phyloP scores from a whole-genome alignment of 768 basidiomycete genomes.

The Sarcodon sp. region DNA sequence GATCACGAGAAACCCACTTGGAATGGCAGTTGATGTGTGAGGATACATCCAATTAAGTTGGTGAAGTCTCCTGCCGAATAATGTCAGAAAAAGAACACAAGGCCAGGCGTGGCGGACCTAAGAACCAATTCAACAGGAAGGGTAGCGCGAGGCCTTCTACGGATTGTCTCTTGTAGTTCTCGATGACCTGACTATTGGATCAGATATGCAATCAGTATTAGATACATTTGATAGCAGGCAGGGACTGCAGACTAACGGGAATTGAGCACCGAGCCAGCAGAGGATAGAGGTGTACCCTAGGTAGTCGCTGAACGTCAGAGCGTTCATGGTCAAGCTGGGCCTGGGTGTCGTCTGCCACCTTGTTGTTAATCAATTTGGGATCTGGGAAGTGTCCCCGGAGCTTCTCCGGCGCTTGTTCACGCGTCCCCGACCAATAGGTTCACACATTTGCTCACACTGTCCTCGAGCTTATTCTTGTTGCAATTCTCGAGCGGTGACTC shows the following conservation, averaged over 20 bases:
- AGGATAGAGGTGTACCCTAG: slow-evolving; percentile 61
- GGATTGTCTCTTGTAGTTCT: slow-evolving; percentile 63
- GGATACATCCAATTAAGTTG: slow-evolving; percentile 81
- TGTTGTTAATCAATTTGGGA: not conserved
- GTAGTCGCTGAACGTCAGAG: slow-evolving; percentile 36
- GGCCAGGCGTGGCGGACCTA: slow-evolving; percentile 37
- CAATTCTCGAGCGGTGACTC: too few species aligned
- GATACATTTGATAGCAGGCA: not conserved
- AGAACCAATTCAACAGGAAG: slow-evolving; percentile 87
- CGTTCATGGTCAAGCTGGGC: not conserved
- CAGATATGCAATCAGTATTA: slow-evolving; percentile 1
- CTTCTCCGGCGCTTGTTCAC: not conserved
- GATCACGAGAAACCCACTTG: slow-evolving; percentile 41
- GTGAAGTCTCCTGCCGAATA: slow-evolving; percentile 66
- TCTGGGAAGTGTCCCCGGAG: not conserved
- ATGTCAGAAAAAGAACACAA: not conserved
- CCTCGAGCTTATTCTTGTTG: too few species aligned
- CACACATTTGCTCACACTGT: too few species aligned
- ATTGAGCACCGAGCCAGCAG: slow-evolving; percentile 81
- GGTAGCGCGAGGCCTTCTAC: slow-evolving; percentile 88
- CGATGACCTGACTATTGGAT: slow-evolving; percentile 59
- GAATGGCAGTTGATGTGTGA: slow-evolving; percentile 91
- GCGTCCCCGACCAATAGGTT: slow-evolving; percentile 2
- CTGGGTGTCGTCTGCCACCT: not conserved
- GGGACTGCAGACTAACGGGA: slow-evolving; percentile 49